phyloP scores from a whole-genome alignment of 2,329 filamentous ascomycete genomes.

The Alternaria dauci region DNA sequence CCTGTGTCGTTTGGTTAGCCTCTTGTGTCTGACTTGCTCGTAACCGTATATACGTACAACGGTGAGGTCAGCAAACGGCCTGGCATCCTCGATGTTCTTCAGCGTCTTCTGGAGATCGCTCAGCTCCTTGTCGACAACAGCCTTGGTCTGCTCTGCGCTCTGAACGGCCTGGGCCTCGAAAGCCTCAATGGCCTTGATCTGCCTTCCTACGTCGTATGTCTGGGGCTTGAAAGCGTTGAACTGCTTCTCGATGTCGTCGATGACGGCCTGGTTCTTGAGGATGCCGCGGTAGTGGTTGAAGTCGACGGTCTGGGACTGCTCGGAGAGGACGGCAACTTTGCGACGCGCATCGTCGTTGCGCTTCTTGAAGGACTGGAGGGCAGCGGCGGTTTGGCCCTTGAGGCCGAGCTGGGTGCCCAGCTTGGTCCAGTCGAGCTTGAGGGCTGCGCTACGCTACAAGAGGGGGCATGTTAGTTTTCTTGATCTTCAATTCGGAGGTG shows the following conservation, averaged over 20 bases:
- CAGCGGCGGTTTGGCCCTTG: constrained; percentile 89
- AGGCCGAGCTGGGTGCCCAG: constrained; percentile 93
- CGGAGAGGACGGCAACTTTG: constrained; percentile 83
- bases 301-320: constrained; percentile 87
- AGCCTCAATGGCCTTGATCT: constrained; percentile 97
- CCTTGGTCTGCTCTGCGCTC: constrained; percentile 97
- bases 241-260: constrained; percentile 97
- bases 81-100: constrained; percentile 94
- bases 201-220: constrained; percentile 90
- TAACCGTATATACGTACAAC: constrained; percentile 74
- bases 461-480: constrained; percentile 44
- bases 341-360: constrained; percentile 98
- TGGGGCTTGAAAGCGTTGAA: constrained; percentile 90
- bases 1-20: constrained; percentile 63
- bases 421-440: constrained; percentile 99
- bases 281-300: constrained; percentile 89
- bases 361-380: constrained; percentile 98
- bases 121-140: constrained; percentile 93
- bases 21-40: constrained; percentile 10
- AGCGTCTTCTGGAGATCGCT: constrained; percentile 93
- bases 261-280: constrained; percentile 94
- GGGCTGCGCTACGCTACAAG: constrained; percentile 89
- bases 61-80: constrained; percentile 96
- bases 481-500: constrained; percentile 26
- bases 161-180: constrained; percentile 97